Evolutionary conservation across 257 asterid species (phyloP).

Genomic region (Euphrasia confusa): DNA sequence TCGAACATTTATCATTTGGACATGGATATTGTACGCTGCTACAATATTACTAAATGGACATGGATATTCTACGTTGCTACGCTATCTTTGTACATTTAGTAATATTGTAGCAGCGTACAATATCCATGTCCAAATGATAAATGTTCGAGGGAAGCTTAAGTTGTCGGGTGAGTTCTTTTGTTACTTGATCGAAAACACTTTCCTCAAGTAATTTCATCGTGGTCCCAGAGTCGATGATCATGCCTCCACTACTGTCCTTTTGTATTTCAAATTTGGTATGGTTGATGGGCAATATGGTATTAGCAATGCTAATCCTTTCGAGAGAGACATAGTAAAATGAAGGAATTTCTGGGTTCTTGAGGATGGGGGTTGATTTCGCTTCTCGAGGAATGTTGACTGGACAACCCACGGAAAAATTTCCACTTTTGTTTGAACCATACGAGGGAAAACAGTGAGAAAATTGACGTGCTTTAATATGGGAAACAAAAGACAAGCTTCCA

Average conservation of each 20-base stretch:
- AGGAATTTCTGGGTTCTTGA: slow-evolving; percentile 27
- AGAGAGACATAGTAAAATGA: slow-evolving; percentile 43
- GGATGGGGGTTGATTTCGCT: slow-evolving; percentile 30
- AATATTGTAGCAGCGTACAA: slow-evolving; percentile 31
- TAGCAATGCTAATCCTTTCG: slow-evolving; percentile 45
- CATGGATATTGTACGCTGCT: slow-evolving; percentile 33
- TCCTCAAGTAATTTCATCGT: slow-evolving; percentile 35
- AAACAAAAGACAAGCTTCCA: slow-evolving; percentile 48
- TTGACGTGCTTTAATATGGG: slow-evolving; percentile 45
- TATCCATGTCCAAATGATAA: slow-evolving; percentile 35
- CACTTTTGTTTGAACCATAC: slow-evolving; percentile 30
- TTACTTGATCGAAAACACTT: slow-evolving; percentile 31
- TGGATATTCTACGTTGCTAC: too few species aligned
- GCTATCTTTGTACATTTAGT: slow-evolving; percentile 17
- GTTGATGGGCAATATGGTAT: slow-evolving; percentile 29
- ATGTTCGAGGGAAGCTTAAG: background rate
- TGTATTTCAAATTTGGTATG: slow-evolving; percentile 9
- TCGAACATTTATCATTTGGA: slow-evolving; percentile 29
- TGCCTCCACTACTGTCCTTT: slow-evolving; percentile 40
- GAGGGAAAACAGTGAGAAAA: slow-evolving; percentile 56
- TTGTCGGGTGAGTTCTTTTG: slow-evolving; percentile 24
- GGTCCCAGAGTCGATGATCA: slow-evolving; percentile 51
- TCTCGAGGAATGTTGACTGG: slow-evolving; percentile 6
- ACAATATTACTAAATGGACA: slow-evolving; percentile 25
- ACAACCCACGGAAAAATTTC: slow-evolving; percentile 49